A percentile compares a stretch with the other conserved stretches of the same genome.
Evolutionary conservation across 2,329 filamentous ascomycete species (phyloP).

Genomic region (Zasmidium citrigriseum): DNA sequence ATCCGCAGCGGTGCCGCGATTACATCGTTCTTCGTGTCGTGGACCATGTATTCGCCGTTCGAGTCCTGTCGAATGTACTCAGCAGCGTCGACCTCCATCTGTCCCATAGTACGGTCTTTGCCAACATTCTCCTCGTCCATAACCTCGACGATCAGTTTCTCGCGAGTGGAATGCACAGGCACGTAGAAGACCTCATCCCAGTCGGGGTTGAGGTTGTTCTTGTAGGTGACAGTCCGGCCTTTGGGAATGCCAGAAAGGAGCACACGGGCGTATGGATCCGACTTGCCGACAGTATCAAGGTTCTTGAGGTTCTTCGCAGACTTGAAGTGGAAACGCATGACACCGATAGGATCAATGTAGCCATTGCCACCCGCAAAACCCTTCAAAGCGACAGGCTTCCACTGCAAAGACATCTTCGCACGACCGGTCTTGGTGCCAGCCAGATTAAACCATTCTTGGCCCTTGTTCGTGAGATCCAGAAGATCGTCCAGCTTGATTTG

Average conservation of each 20-base stretch:
- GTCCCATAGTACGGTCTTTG: constrained; percentile 84
- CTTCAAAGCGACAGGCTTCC: constrained; percentile 89
- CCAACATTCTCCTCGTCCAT: constrained; percentile 95
- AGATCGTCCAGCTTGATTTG: constrained; percentile 96
- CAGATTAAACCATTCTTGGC: constrained; percentile 94
- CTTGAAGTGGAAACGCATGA: constrained; percentile 91
- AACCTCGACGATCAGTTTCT: constrained; percentile 85
- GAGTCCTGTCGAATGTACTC: constrained; percentile 80
- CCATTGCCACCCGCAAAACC: constrained; percentile 76
- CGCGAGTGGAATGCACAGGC: constrained; percentile 79
- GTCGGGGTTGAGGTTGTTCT: constrained; percentile 91
- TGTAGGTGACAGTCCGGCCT: constrained; percentile 89
- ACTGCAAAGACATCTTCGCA: constrained; percentile 87
- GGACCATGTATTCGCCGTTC: constrained; percentile 75
- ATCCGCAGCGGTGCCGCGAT: constrained; percentile 70
- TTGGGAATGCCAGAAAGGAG: constrained; percentile 88
- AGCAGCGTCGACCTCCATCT: constrained; percentile 72
- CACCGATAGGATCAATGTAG: constrained; percentile 90
- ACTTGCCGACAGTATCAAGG: constrained; percentile 93
- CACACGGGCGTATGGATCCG: constrained; percentile 89
- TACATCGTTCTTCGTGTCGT: constrained; percentile 69
- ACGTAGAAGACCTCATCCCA: constrained; percentile 97
- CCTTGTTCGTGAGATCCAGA: constrained; percentile 85
- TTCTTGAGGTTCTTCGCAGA: constrained; percentile 82
- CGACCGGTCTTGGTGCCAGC: constrained; percentile 78